Conservation (phyloP, 2,329 filamentous ascomycete species). For the Claviceps humidiphila region DNA sequence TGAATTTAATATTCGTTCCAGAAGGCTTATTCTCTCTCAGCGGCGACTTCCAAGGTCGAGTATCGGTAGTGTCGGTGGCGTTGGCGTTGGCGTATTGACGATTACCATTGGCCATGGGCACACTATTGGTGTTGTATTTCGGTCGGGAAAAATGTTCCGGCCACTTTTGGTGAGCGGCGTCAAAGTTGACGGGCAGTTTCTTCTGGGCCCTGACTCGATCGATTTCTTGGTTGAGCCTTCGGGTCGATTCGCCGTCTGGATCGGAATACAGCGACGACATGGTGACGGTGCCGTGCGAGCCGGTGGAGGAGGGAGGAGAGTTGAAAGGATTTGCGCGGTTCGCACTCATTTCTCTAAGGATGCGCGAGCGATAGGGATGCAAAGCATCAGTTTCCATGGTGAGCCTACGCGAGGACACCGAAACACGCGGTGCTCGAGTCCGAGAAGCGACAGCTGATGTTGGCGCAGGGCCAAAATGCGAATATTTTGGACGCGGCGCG, state of each 20-base stretch:
- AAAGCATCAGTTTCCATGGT: constrained; percentile 29
- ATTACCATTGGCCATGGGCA: constrained; percentile 14
- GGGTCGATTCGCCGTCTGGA: constrained; percentile 41
- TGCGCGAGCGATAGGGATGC: constrained; percentile 32
- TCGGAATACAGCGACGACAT: constrained; percentile 39
- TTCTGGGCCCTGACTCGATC: constrained; percentile 27
- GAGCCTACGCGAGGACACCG: constrained; percentile 11
- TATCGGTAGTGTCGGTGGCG: constrained; percentile 16
- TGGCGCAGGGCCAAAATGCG: constrained; percentile 4
- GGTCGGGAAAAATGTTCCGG: constrained; percentile 36
- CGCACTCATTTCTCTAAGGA: constrained; percentile 38
- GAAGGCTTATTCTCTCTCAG: constrained; percentile 35
- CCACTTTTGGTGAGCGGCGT: constrained; percentile 36
- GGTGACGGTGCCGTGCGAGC: constrained; percentile 43
- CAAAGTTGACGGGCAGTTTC: constrained; percentile 29
- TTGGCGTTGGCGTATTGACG: not conserved
- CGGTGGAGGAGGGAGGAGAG: constrained; percentile 44
- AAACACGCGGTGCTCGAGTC: constrained; percentile 11
- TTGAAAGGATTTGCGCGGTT: constrained; percentile 43
- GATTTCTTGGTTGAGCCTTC: constrained; percentile 35
- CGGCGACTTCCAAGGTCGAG: constrained; percentile 22
- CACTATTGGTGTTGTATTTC: constrained; percentile 16
- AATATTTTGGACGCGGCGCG: not conserved
- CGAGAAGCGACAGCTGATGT: constrained; percentile 9
- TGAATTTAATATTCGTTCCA: constrained; percentile 17